Percentiles rank a stretch among this genome's conserved stretches.
Evolutionary conservation across 176 grass and related monocot genomes (phyloP).

Genomic region (Raddia guianensis): DNA sequence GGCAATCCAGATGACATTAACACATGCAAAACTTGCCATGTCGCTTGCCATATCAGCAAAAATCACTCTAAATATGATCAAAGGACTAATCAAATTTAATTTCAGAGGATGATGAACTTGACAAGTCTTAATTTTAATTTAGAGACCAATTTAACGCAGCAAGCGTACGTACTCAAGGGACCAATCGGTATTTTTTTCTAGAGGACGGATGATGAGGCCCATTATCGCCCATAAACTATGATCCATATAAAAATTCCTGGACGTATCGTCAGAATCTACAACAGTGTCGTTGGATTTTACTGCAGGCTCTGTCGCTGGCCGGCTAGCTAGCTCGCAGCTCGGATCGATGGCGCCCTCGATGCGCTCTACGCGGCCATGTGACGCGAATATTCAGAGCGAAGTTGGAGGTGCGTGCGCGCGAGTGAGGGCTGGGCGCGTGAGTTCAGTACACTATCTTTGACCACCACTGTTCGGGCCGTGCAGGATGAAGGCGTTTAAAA

Average conservation of each 20-base stretch:
- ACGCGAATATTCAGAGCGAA: background rate
- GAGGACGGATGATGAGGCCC: too few relatives aligned
- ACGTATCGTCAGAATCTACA: conserved; percentile 49
- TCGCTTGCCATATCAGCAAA: too few relatives aligned
- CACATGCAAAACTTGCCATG: too few relatives aligned
- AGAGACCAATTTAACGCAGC: too few relatives aligned
- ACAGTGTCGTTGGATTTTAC: conserved; percentile 26
- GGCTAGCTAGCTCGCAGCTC: background rate
- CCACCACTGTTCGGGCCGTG: background rate
- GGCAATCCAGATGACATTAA: too few relatives aligned
- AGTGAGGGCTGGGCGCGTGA: background rate
- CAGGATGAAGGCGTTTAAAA: background rate
- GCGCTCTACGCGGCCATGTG: conserved; percentile 22
- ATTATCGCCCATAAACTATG: too few relatives aligned
- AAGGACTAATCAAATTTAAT: too few relatives aligned
- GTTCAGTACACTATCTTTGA: conserved; percentile 4
- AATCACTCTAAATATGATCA: too few relatives aligned
- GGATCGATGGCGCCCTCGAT: background rate
- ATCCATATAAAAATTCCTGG: background rate
- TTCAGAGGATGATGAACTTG: too few relatives aligned
- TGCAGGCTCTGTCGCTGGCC: background rate
- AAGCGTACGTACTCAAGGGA: too few relatives aligned
- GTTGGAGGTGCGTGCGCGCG: conserved; percentile 15
- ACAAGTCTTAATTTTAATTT: too few relatives aligned
- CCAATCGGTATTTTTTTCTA: too few relatives aligned